A percentile compares a stretch with the other conserved stretches of the same genome.
phyloP scores from a whole-genome alignment of 495 filamentous ascomycete genomes.

The Lophiostoma macrostomum region DNA sequence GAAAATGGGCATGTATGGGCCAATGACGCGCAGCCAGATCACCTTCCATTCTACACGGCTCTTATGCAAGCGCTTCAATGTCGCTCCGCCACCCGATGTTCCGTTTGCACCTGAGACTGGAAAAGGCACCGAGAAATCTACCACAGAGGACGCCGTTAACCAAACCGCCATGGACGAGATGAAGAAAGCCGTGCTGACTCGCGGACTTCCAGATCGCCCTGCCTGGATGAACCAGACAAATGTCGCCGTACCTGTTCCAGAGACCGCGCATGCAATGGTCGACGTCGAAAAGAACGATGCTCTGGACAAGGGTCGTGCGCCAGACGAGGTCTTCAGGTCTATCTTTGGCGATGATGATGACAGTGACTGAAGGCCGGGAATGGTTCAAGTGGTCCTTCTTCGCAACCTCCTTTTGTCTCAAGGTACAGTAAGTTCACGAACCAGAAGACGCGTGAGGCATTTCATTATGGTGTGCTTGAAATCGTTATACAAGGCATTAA shows the following conservation, averaged over 20 bases:
- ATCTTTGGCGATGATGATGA: conserved; percentile 78
- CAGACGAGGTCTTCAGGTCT: conserved; percentile 87
- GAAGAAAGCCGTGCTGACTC: conserved; percentile 4
- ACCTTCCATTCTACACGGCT: conserved; percentile 79
- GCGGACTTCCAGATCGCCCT: not conserved
- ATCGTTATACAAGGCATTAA: too few relatives aligned
- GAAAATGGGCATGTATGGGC: conserved; percentile 88
- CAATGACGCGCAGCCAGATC: conserved; percentile 69
- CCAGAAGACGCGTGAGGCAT: too few relatives aligned
- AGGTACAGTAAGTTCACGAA: too few relatives aligned
- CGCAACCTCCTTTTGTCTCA: too few relatives aligned
- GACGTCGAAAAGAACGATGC: conserved; percentile 84
- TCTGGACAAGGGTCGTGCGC: conserved; percentile 73
- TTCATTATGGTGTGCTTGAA: too few relatives aligned
- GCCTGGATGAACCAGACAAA: conserved; percentile 13
- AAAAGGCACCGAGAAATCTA: conserved; percentile 25
- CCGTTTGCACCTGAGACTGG: conserved; percentile 52
- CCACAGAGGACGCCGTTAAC: conserved; percentile 27
- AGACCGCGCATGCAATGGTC: conserved; percentile 40
- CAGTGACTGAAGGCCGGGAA: conserved; percentile 1
- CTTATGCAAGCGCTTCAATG: conserved; percentile 89
- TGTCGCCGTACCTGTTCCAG: conserved; percentile 4
- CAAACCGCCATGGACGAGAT: conserved; percentile 19
- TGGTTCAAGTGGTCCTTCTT: too few relatives aligned
- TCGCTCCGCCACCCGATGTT: conserved; percentile 72